These are phyloP conservation scores for Suillus alpinus DNA, from an alignment of 768 basidiomycete species.

Conservation along the genomic window DNA sequence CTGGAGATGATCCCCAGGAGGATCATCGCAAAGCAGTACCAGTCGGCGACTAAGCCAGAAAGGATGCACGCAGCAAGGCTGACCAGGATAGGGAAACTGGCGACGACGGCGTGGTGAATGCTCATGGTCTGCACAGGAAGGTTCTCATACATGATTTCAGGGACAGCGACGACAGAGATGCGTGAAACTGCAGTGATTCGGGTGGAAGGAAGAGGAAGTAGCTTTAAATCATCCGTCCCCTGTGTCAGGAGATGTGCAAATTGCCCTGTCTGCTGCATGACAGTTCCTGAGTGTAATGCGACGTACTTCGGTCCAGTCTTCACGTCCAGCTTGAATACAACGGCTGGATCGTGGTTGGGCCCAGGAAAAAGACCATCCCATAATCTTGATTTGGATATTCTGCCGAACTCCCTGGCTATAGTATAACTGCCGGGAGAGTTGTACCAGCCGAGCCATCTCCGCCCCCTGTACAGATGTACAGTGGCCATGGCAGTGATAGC, in stretches of 20 bases:
- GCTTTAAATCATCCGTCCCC: not conserved
- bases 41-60: slow-evolving; percentile 26
- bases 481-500: slow-evolving; percentile 28
- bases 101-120: slow-evolving; percentile 4
- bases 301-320: slow-evolving; percentile 25
- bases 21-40: slow-evolving; percentile 31
- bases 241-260: slow-evolving; percentile 19
- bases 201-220: not conserved
- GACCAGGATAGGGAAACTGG: slow-evolving; percentile 20
- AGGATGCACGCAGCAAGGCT: slow-evolving; percentile 18
- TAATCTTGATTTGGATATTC: slow-evolving; percentile 22
- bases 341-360: slow-evolving; percentile 14
- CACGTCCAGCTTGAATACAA: slow-evolving; percentile 25
- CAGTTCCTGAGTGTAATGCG: slow-evolving; percentile 21
- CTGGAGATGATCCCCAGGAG: slow-evolving; percentile 27
- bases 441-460: slow-evolving; percentile 36
- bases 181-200: not conserved
- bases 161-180: not conserved
- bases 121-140: not conserved
- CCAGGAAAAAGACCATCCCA: slow-evolving; percentile 27
- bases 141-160: not conserved
- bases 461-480: slow-evolving; percentile 25
- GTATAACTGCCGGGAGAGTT: slow-evolving; percentile 31
- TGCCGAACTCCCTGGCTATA: slow-evolving; percentile 28
- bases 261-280: slow-evolving; percentile 17